Evolutionary conservation across 768 basidiomycete genomes (phyloP), one percentile per base, ranked within the genome.

Genomic region (Auriscalpium orientale): DNA sequence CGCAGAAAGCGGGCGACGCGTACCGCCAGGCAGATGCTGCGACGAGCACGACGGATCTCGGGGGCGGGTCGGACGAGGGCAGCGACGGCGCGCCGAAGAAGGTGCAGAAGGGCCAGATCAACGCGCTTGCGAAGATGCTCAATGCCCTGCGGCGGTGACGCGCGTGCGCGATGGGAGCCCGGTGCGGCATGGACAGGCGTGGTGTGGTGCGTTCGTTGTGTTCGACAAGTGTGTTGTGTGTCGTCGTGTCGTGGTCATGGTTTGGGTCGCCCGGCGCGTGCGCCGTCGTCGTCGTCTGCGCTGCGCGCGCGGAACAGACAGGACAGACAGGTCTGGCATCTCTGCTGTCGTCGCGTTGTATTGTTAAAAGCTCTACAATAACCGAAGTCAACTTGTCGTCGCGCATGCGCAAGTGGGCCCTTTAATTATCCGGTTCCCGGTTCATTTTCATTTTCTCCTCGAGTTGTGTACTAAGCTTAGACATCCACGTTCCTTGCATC

Each of bases 81-180:
- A 57, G 78, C 54, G 77, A 74, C 20, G 67, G 72, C 55, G 77
- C 79, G 36, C 80, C 82, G 51, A 74, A 89, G 79, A 91, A 88
- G 74, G 86, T 89, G 65, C 85, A 91, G 75, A 92, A 86, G 71
- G 89, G 87, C 49, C 92, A 94, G 76, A 93, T 93, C 73, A 85
- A 85, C 65, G 81, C 89, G 44, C 76, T 95, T 64, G 91, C 91
- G 56, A 94, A 94, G 84, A 91, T 95, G 89, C 74, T 94, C 56
- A 90, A 85, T 56, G 87, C 87, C 51, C 70, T 90, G 71, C 78
- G 87, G 65, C 84, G 84, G 65, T 88, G 60, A 53, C 28, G 18
- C 22, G 33, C 46, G n/a, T 36, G 5, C 28, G 53, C 52, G 51
- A 40, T 35, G 18, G 49, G 34, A 10, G 12, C 12, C 33, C 2